Evolutionary conservation across 2,329 filamentous ascomycete species (phyloP).

Genomic region (Pseudophaeomoniella oleicola): DNA sequence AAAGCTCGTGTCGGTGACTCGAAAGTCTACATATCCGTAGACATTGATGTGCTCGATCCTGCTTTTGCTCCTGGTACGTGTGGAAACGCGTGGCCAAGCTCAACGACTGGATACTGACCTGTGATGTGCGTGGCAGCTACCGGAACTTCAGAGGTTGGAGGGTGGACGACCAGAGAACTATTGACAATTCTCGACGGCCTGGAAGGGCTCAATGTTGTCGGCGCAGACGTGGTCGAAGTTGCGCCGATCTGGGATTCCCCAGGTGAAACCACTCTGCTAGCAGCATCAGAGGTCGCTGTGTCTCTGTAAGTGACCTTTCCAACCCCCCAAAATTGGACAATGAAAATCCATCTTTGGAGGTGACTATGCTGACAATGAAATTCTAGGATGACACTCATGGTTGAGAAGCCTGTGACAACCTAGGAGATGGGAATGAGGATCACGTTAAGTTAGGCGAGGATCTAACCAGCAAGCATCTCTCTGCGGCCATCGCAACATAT

Average conservation of each 20-base stretch:
- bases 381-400: conserved; percentile 10
- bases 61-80: conserved; percentile 33
- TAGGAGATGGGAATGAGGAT: not conserved
- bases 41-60: conserved; percentile 43
- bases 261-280: conserved; percentile 38
- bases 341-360: not conserved
- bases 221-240: conserved; percentile 42
- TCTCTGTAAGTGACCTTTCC: conserved; percentile 32
- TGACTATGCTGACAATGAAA: not conserved
- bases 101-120: not conserved
- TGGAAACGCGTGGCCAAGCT: not conserved
- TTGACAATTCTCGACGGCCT: conserved; percentile 39
- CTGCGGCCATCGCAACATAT: too few species aligned
- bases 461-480: too few species aligned
- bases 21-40: conserved; percentile 40
- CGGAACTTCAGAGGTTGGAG: conserved; percentile 40
- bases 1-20: conserved; percentile 31
- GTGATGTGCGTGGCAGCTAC: conserved; percentile 21
- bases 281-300: conserved; percentile 39
- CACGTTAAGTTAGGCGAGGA: too few species aligned
- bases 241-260: conserved; percentile 40
- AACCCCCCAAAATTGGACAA: conserved; percentile 9
- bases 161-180: conserved; percentile 40
- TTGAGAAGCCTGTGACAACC: conserved; percentile 11
- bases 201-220: conserved; percentile 34